A percentile compares a stretch with the other conserved stretches of the same genome.
Conservation (phyloP, 2,329 filamentous ascomycete species). For the Calonectria hongkongensis region DNA sequence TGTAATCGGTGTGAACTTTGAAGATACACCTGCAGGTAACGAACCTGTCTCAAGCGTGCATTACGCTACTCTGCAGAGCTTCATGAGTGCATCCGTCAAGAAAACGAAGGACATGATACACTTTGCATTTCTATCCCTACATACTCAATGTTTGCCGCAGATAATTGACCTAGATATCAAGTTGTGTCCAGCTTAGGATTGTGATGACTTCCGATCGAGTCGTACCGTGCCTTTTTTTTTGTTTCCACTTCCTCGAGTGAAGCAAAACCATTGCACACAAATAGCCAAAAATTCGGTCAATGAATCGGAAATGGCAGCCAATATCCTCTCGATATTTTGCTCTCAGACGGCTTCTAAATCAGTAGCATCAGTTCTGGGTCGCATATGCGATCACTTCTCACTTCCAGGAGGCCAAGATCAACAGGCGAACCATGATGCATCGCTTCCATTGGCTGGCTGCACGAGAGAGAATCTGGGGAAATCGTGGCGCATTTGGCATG, state of each 20-base stretch:
- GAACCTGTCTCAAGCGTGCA: background rate
- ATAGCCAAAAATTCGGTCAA: background rate
- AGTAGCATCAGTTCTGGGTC: background rate
- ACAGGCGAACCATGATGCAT: constrained; percentile 2
- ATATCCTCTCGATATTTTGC: too few species aligned
- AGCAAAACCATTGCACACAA: background rate
- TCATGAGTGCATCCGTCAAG: background rate
- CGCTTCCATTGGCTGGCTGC: constrained; percentile 28
- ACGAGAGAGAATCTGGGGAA: constrained; percentile 44
- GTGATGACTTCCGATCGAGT: background rate
- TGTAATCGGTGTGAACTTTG: background rate
- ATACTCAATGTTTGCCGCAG: background rate
- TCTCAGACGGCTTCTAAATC: too few species aligned
- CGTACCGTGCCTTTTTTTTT: background rate
- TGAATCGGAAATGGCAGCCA: too few species aligned
- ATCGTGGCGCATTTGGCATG: constrained; percentile 39
- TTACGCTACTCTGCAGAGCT: background rate
- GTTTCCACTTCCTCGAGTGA: background rate
- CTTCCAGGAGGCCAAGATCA: constrained; percentile 13
- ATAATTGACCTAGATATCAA: background rate
- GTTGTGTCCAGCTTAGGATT: background rate
- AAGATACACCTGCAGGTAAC: background rate
- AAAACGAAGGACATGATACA: too few species aligned
- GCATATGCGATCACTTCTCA: constrained; percentile 20
- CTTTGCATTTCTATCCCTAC: too few species aligned